These are phyloP conservation scores for Penicillium sp. DNA, from an alignment of 2,329 filamentous ascomycete genomes.

Conservation along the genomic window DNA sequence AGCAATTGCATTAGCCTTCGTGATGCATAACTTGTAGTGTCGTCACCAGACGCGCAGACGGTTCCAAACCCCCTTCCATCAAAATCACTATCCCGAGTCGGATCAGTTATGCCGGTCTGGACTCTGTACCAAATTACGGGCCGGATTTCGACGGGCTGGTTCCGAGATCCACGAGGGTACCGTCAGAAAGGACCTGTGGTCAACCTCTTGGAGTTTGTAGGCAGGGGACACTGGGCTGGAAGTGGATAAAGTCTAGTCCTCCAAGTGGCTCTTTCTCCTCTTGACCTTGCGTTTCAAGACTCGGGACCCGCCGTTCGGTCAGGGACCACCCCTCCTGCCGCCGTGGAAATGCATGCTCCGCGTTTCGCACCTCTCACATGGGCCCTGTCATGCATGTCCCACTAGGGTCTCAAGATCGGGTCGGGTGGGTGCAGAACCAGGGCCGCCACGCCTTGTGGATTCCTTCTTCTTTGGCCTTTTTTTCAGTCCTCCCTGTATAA, in stretches of 20 bases:
- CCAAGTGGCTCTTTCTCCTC: no score
- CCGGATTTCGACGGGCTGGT: constrained; percentile 1
- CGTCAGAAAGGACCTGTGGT: constrained; percentile 2
- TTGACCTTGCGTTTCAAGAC: constrained; percentile 14
- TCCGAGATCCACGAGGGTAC: constrained; percentile 1
- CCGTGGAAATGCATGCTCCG: constrained; percentile 11
- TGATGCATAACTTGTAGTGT: neutral
- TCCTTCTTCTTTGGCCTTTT: constrained; percentile 9
- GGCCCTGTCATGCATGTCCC: constrained; percentile 24
- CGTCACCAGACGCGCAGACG: neutral
- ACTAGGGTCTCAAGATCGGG: constrained; percentile 27
- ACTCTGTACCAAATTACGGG: neutral
- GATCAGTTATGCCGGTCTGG: neutral
- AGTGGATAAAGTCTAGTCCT: constrained; percentile 18
- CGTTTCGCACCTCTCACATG: constrained; percentile 26
- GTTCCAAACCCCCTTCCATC: neutral
- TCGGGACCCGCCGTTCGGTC: constrained; percentile 20
- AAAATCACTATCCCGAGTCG: neutral
- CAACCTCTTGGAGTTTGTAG: constrained; percentile 2
- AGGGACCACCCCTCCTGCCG: constrained; percentile 14
- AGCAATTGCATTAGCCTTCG: neutral
- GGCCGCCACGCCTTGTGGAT: constrained; percentile 21
- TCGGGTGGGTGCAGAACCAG: constrained; percentile 33
- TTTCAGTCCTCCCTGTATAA: constrained; percentile 11
- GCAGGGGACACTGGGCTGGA: neutral